These are phyloP conservation scores for Ambrosiella beaveri DNA, from an alignment of 2,329 filamentous ascomycete genomes.

Conservation along the genomic window DNA sequence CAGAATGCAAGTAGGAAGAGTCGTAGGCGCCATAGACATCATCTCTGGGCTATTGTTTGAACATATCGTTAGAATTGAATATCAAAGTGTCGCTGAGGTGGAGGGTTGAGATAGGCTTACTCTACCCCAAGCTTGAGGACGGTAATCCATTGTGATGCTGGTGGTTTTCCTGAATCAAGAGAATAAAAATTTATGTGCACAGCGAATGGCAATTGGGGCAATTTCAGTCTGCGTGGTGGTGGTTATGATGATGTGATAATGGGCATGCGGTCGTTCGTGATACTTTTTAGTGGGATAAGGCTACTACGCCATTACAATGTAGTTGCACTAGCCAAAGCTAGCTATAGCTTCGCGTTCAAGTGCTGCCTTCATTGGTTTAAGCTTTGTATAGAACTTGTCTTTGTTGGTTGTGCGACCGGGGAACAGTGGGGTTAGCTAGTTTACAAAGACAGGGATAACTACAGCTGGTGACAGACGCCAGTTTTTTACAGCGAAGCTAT, in stretches of 20 bases:
- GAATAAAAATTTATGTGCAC: neutral
- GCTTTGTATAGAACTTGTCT: neutral
- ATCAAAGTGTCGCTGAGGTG: neutral
- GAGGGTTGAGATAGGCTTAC: conserved; percentile 30
- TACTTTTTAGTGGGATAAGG: conserved; percentile 4
- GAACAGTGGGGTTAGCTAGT: neutral
- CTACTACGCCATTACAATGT: neutral
- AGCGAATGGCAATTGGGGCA: neutral
- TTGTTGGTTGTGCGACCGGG: neutral
- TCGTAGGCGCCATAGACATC: conserved; percentile 95
- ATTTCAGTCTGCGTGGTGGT: neutral
- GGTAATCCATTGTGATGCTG: conserved; percentile 43
- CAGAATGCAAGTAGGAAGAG: conserved; percentile 59
- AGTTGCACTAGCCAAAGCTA: neutral
- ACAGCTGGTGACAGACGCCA: neutral
- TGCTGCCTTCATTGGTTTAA: conserved; percentile 11
- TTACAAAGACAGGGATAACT: too few relatives aligned
- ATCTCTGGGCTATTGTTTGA: conserved; percentile 60
- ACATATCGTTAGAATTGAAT: conserved; percentile 12
- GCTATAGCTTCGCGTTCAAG: conserved; percentile 13
- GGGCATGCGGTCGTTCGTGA: neutral
- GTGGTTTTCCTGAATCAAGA: neutral
- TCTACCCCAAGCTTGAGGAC: conserved; percentile 56
- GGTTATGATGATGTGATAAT: neutral
- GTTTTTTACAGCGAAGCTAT: neutral